phyloP scores from a whole-genome alignment of 176 grass and related monocot genomes.

The Cymbopogon citratus region DNA sequence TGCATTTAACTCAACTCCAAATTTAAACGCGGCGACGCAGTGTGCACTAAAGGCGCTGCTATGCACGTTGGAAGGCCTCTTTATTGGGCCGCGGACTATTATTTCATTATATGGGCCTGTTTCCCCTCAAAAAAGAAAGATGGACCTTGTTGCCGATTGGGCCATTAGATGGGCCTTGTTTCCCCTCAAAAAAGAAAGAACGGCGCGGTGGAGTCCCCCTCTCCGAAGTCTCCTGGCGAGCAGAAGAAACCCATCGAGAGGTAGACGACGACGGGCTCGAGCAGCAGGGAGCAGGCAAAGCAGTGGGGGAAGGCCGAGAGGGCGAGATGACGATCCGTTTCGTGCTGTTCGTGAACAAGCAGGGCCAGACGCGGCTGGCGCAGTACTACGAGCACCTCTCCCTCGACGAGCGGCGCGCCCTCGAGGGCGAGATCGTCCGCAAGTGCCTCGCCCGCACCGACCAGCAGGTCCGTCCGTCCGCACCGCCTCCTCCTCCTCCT shows the following conservation, averaged over 20 bases:
- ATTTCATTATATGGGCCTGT: too few relatives aligned
- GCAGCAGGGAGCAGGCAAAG: neutral
- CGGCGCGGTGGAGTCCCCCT: neutral
- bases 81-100: neutral
- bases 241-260: neutral
- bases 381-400: constrained; percentile 99
- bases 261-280: neutral
- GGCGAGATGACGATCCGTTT: constrained; percentile 81
- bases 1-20: too few relatives aligned
- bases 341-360: constrained; percentile 97
- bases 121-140: too few relatives aligned
- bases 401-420: constrained; percentile 88
- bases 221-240: neutral
- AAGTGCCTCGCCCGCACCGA: constrained; percentile 98
- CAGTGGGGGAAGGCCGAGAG: neutral
- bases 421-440: constrained; percentile 99
- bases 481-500: neutral
- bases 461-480: constrained; percentile 47
- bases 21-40: too few relatives aligned
- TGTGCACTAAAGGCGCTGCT: too few relatives aligned
- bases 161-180: too few relatives aligned
- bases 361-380: constrained; percentile 91
- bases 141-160: neutral
- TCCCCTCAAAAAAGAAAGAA: too few relatives aligned
- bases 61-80: neutral